phyloP scores from a whole-genome alignment of 192 early-diverging fungal genomes.

The Coemansia sp. region DNA sequence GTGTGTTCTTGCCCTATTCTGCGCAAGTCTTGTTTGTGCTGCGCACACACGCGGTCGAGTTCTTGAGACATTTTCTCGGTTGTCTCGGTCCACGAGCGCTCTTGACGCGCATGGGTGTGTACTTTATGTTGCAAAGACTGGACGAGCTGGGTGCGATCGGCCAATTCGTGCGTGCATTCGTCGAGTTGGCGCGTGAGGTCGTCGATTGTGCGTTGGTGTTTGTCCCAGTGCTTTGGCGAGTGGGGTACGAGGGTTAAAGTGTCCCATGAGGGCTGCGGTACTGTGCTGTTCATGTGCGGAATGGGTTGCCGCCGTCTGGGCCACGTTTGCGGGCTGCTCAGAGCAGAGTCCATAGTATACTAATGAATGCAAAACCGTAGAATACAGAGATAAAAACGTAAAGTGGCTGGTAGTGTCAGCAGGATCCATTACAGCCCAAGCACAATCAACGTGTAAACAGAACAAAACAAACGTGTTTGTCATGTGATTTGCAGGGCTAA shows the following conservation, averaged over 20 bases:
- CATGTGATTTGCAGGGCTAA: no score
- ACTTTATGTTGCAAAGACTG: conserved; percentile 16
- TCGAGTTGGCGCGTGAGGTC: conserved; percentile 33
- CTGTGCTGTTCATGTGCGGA: conserved; percentile 21
- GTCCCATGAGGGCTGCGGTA: conserved; percentile 28
- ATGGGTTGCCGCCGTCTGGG: conserved; percentile 44
- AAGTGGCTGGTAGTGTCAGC: no score
- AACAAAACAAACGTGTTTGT: no score
- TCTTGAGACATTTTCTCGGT: not conserved
- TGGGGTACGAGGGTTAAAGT: conserved; percentile 13
- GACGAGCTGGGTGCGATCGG: conserved; percentile 2
- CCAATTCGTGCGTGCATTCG: conserved; percentile 22
- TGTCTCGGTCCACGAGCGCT: conserved; percentile 8
- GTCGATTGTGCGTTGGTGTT: conserved; percentile 30
- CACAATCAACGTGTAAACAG: no score
- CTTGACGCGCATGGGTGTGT: conserved; percentile 22
- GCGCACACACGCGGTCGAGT: no score
- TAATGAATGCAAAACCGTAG: not conserved
- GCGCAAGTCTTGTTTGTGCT: no score
- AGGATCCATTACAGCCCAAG: no score
- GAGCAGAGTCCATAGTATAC: not conserved
- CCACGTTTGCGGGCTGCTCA: conserved; percentile 23
- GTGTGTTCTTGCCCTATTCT: no score
- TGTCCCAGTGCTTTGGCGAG: conserved; percentile 25
- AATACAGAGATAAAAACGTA: not conserved